Evolutionary conservation across 1,139 yeast genomes (phyloP).

Genomic region (Magnusiomyces suaveolens): DNA sequence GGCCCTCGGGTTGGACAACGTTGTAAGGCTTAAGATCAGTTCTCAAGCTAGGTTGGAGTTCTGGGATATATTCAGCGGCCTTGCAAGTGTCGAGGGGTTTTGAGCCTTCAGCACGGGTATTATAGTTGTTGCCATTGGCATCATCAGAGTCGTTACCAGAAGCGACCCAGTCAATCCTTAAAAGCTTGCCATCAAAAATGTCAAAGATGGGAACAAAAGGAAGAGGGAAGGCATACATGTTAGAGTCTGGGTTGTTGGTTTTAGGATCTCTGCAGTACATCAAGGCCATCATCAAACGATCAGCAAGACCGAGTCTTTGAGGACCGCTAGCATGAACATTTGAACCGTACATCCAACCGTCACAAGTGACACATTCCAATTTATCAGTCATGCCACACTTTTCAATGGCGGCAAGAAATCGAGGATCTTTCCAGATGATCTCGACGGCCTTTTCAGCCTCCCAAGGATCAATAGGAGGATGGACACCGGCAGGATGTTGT

Average conservation of each 20-base stretch:
- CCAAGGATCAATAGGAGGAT: constrained; percentile 68
- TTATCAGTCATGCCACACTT: constrained; percentile 49
- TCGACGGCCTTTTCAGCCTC: constrained; percentile 55
- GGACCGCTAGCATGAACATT: neutral
- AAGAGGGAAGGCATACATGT: constrained; percentile 76
- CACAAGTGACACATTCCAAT: constrained; percentile 55
- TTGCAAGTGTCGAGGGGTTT: constrained; percentile 64
- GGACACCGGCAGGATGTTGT: constrained; percentile 50
- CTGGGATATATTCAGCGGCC: constrained; percentile 41
- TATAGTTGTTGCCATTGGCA: constrained; percentile 26
- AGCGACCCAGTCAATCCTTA: constrained; percentile 73
- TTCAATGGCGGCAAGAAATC: constrained; percentile 46
- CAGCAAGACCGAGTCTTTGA: constrained; percentile 67
- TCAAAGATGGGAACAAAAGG: constrained; percentile 78
- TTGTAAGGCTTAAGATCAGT: constrained; percentile 64
- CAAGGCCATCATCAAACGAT: constrained; percentile 63
- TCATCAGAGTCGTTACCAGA: constrained; percentile 49
- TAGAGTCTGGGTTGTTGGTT: constrained; percentile 65
- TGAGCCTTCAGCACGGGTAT: constrained; percentile 47
- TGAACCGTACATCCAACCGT: constrained; percentile 88
- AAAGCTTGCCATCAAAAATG: constrained; percentile 50
- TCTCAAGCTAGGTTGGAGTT: constrained; percentile 34
- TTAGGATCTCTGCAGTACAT: constrained; percentile 53
- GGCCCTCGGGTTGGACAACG: constrained; percentile 77
- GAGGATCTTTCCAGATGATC: constrained; percentile 66